These are phyloP conservation scores for Aspergillus clavatus DNA, from an alignment of 2,329 filamentous ascomycete genomes.

Conservation along the genomic window DNA sequence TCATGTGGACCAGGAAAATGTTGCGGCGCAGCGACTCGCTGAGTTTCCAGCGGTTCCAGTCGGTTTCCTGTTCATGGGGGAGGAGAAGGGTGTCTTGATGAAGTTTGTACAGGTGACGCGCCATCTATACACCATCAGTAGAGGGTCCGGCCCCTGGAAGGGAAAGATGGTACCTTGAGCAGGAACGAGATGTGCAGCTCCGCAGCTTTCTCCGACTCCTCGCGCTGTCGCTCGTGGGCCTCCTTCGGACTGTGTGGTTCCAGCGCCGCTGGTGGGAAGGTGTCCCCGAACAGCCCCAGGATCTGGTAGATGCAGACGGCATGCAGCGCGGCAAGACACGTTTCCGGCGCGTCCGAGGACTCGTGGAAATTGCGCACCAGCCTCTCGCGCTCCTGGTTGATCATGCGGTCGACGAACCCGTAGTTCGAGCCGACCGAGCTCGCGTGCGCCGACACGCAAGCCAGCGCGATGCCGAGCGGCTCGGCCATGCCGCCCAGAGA, in stretches of 20 bases:
- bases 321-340: constrained; percentile 13
- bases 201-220: constrained; percentile 4
- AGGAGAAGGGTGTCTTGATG: constrained; percentile 4
- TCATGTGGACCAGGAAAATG: constrained; percentile 14
- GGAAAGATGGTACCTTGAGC: constrained; percentile 5
- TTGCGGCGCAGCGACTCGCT: constrained; percentile 15
- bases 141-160: not conserved
- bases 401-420: constrained; percentile 10
- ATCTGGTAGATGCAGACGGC: constrained; percentile 16
- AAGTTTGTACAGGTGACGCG: constrained; percentile 9
- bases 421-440: constrained; percentile 9
- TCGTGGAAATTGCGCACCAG: constrained; percentile 10
- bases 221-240: not conserved
- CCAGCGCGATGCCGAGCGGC: constrained; percentile 11
- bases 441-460: constrained; percentile 10
- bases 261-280: constrained; percentile 1
- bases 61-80: constrained; percentile 9
- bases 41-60: constrained; percentile 17
- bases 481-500: constrained; percentile 12
- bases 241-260: not conserved
- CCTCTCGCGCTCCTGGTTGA: constrained; percentile 12
- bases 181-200: constrained; percentile 11
- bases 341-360: constrained; percentile 8
- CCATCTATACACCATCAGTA: constrained; percentile 6
- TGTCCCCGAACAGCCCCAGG: constrained; percentile 12